Evolutionary conservation across 768 basidiomycete genomes (phyloP), one percentile per base, ranked within the genome.

Genomic region (Fistulinella prunicolor): DNA sequence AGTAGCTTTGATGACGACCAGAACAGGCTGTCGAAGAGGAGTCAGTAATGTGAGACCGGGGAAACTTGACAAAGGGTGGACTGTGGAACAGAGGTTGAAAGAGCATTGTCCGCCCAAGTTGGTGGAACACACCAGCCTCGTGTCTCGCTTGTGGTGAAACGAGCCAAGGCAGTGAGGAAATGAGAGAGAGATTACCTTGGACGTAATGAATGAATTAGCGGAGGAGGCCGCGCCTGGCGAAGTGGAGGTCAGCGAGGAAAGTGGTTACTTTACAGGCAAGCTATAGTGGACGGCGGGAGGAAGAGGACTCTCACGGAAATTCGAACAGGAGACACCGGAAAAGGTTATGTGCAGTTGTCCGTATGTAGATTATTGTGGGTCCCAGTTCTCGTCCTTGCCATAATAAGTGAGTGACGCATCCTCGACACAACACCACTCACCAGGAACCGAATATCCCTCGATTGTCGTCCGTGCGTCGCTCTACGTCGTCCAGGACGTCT

Each of bases 171-270:
- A n/a, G n/a, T 42, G 14, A 19, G 9, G 41, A 55, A 54, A 32
- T 9, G 48, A 35, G 42, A 47, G 40, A 55, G 44, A 47, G 65
- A 73, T 51, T 53, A 82, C 82, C 78, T 79, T 72, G 69, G 56
- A 65, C 59, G 69, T 70, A 83, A 82, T 54, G 83, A 85, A 62
- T 67, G 80, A 78, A 65, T 66, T 63, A 59, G 73, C 80, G 81
- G 81, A 84, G 81, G 82, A 81, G 80, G 82, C 82, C 82, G 81
- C 74, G 73, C 82, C 81, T 81, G 68, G 62, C 44, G 49, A 43
- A 32, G 49, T 55, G 49, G 45, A 50, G 14, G 56, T 56, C 44
- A 51, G 43, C 38, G 22, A 37, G 42, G 44, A 42, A 43, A 34
- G 41, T 39, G 34, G 30, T 7, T 23, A 10, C 13, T 9, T 38